Percentiles rank a stretch among this genome's conserved stretches.
Evolutionary conservation across 2,329 filamentous ascomycete species (phyloP).

Genomic region (Talaromyces albobiverticillius): DNA sequence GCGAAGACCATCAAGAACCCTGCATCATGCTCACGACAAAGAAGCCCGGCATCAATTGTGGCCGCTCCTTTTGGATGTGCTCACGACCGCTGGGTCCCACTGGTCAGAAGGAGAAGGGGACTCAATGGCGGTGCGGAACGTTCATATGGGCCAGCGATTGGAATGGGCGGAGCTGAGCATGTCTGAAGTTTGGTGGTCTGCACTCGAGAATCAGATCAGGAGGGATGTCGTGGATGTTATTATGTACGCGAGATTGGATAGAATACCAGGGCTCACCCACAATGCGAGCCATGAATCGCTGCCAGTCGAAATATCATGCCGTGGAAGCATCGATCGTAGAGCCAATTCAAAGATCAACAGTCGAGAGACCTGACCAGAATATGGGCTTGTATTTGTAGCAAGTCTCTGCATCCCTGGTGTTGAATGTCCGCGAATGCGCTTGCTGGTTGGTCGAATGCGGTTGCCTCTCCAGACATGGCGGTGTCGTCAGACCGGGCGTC

Average conservation of each 20-base stretch:
- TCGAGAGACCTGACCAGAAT: neutral
- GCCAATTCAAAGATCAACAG: neutral
- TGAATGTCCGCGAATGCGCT: neutral
- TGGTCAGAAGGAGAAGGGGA: slow-evolving; percentile 77
- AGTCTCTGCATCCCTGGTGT: neutral
- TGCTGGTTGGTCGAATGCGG: neutral
- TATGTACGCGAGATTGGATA: neutral
- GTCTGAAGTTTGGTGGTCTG: neutral
- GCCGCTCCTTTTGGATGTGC: slow-evolving; percentile 66
- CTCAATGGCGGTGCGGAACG: slow-evolving; percentile 82
- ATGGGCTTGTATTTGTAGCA: neutral
- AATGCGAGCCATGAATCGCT: too few relatives aligned
- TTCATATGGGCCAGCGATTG: slow-evolving; percentile 71
- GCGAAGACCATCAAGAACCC: slow-evolving; percentile 78
- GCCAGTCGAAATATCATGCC: neutral
- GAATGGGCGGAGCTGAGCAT: slow-evolving; percentile 38
- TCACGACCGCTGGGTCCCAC: slow-evolving; percentile 77
- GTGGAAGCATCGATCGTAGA: neutral
- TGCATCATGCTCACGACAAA: slow-evolving; percentile 83
- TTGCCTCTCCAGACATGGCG: neutral
- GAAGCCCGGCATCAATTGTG: slow-evolving; percentile 80
- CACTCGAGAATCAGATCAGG: neutral
- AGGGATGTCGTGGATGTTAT: neutral
- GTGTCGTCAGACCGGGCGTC: neutral
- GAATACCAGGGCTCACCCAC: neutral